phyloP scores from a whole-genome alignment of 345 rosid species.

The Gossypioides kirkii region DNA sequence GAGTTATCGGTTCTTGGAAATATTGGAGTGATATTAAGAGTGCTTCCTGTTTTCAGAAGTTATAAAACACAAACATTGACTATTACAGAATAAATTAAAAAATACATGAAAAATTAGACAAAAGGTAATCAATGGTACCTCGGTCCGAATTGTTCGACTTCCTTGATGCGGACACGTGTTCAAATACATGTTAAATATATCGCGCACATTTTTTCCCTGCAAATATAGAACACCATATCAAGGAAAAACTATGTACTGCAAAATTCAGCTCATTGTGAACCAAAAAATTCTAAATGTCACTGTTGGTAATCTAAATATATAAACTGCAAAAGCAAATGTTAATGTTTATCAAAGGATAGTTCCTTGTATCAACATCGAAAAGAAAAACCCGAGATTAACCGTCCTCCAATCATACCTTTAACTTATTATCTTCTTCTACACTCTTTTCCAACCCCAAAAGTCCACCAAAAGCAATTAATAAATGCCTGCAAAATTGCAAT shows the following conservation, averaged over 20 bases:
- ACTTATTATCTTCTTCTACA: conserved; percentile 57
- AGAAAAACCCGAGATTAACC: not conserved
- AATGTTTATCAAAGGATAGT: not conserved
- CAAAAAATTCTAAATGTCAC: not conserved
- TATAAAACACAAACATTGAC: not conserved
- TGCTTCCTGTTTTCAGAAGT: conserved; percentile 1
- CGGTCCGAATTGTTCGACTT: conserved; percentile 65
- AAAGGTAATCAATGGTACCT: not conserved
- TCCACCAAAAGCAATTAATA: conserved; percentile 91
- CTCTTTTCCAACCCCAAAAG: conserved; percentile 92
- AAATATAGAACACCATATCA: not conserved
- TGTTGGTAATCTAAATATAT: not conserved
- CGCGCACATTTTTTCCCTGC: conserved; percentile 57
- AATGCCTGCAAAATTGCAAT: conserved; percentile 45
- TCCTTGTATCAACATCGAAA: not conserved
- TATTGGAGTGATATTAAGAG: conserved; percentile 3
- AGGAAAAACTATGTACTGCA: not conserved
- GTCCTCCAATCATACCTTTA: conserved; percentile 46
- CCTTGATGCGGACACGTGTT: conserved; percentile 92
- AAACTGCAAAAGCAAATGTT: not conserved
- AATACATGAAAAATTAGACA: not conserved
- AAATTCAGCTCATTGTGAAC: not conserved
- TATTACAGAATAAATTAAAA: not conserved
- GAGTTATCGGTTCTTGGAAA: conserved; percentile 5
- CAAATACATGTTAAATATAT: conserved; percentile 62